Base-by-base conservation (phyloP, 2,329 filamentous ascomycete species). In the Cytospora piceae region DNA sequence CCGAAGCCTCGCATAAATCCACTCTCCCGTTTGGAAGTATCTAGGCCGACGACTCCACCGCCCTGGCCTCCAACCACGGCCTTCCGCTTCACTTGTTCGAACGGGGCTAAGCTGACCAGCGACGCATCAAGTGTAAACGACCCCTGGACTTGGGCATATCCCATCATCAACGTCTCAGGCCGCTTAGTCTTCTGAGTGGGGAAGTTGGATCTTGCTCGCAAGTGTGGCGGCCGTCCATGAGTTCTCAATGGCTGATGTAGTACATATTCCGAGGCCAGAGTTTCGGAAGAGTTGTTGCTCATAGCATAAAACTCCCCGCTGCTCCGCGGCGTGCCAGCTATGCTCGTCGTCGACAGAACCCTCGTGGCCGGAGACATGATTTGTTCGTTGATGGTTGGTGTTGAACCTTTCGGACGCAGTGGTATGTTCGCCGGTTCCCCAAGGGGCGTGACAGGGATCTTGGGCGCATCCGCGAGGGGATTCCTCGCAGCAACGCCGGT, bases 1-100 rank as follows among this genome's bases (percentile, higher is more conserved):
- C 93, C 94, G 70, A 98, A 88, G 2, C 91, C 86, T 58, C 91
- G 89, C 72, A 97, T 87, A 56, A 98, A 85, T 1, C 94, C 90
- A 72, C 88, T 93, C 60, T 92, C 87, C 65, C 88, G 86, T 75
- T 92, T 95, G 1, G 79, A 78, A 20, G 86, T 84, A 70, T 96
- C 92, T 12, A 96, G 80, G 14, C 92, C 92, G 58, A 96, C 88
- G 2, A 97, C 93, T 39, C 93, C 93, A 53, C 92, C 92, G 42
- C 92, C 92, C 73, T 96, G 93, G 1, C 91, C 91, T 58, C 93
- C 92, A 6, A 97, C 87, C 8, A 96, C 93, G 2, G 92, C 94
- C 78, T 96, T 97, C 66, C 94, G 87, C 77, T 99, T 99, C 49
- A 98, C 94, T 72, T 96, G 92, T 74, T 99, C 95, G 72, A 99